Base-by-base conservation (phyloP, 2,329 filamentous ascomycete species). In the Neophaeococcomyces aloes region DNA sequence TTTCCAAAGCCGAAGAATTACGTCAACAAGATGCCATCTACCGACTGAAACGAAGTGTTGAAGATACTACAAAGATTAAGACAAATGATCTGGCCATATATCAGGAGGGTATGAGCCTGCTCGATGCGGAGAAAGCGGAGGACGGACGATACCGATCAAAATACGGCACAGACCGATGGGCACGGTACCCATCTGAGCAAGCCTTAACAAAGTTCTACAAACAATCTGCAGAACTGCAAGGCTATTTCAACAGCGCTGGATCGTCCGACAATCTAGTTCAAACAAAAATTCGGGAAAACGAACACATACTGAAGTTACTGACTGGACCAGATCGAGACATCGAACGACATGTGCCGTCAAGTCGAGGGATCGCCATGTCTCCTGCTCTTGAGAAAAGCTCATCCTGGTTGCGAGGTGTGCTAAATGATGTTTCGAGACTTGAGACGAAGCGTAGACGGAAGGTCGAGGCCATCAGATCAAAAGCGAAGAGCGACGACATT, bases 1-100 rank as follows among this genome's bases (percentile, higher is more conserved):
- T 87, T 2, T 85, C 91, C 17, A 91, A 95, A 55, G 89, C 89
- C 0, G 89, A 96, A 59, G 91, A 96, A 58, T 82, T 98, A 38
- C 76, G 88, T 15, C 89, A 96, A 59, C 84, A 88, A 44, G 87
- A 94, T 57, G 89, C 86, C 0, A 69, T 94, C 25, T 79, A 82
- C 44, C 73, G 84, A 21, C 66, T 96, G 0, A 77, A 84, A 41
- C 76, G 79, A 42, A 86, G 85, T 4, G 85, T 96, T 49, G 80
- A 84, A 4, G 89, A 96, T 52, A 94, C 88, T 1, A 81, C 88
- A 38, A 94, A 89, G 61, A 68, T 98, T n/a, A 86, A 91, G 53
- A 71, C 78, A 1, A 83, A 80, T 38, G 87, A 95, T 57, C 68
- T 79, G 42, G 75, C 78, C 0, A 74, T 86, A 1, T 96, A 91